These are phyloP conservation scores for Colletotrichum melonis DNA, from an alignment of 2,329 filamentous ascomycete species.

Conservation along the genomic window DNA sequence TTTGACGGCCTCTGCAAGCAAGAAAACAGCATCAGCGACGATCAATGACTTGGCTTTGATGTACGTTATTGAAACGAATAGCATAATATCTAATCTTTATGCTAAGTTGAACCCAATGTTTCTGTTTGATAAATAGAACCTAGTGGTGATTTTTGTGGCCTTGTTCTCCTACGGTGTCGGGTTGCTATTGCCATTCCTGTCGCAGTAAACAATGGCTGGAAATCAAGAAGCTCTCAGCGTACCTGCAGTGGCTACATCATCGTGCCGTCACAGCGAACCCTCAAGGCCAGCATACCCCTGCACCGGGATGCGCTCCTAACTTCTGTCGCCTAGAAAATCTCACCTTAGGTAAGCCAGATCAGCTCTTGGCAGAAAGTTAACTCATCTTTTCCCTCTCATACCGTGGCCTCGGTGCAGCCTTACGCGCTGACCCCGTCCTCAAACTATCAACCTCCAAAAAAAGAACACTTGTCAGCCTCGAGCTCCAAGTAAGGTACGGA, in stretches of 20 bases:
- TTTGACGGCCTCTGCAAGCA: slow-evolving; percentile 5
- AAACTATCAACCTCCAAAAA: not conserved
- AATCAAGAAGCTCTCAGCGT: slow-evolving; percentile 8
- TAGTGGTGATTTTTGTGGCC: not conserved
- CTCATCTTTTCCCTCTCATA: slow-evolving; percentile 4
- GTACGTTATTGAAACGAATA: slow-evolving; percentile 16
- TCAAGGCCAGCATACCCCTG: slow-evolving; percentile 20
- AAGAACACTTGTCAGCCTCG: slow-evolving; percentile 15
- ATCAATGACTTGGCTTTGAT: slow-evolving; percentile 20
- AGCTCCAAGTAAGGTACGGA: not conserved
- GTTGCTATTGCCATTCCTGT: not conserved
- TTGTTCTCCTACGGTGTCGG: not conserved
- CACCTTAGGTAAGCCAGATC: slow-evolving; percentile 27
- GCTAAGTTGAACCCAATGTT: not conserved
- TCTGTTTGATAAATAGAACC: not conserved
- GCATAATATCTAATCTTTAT: slow-evolving; percentile 23
- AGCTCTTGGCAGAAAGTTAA: slow-evolving; percentile 28
- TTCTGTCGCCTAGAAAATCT: slow-evolving; percentile 19
- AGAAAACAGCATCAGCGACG: slow-evolving; percentile 2
- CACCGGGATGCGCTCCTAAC: slow-evolving; percentile 20
- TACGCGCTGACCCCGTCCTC: slow-evolving; percentile 1
- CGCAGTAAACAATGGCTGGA: not conserved
- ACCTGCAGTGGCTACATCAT: slow-evolving; percentile 36
- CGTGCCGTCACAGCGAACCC: slow-evolving; percentile 22
- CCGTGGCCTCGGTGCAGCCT: slow-evolving; percentile 20